Conservation (phyloP, 1,139 yeast genomes). For the Saccharomyces hybrid region DNA sequence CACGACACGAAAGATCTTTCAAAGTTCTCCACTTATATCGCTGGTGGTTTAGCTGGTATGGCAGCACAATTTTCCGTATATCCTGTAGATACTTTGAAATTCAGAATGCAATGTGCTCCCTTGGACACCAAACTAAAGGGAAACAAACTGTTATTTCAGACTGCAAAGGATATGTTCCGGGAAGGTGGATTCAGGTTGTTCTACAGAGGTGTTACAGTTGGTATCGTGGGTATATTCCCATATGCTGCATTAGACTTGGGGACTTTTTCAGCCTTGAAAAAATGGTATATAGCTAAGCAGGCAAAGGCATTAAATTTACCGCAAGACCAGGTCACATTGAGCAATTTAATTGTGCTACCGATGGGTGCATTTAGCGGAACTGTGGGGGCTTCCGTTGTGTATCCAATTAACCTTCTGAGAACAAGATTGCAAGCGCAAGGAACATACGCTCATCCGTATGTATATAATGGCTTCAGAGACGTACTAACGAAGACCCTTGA, state of each 20-base stretch:
- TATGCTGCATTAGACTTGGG: constrained; percentile 95
- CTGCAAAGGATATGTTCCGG: constrained; percentile 67
- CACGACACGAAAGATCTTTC: constrained; percentile 67
- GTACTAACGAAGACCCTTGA: constrained; percentile 67
- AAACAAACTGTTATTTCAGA: constrained; percentile 49
- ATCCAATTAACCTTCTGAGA: constrained; percentile 82
- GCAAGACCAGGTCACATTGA: constrained; percentile 61
- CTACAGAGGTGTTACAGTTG: constrained; percentile 82
- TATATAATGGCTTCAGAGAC: constrained; percentile 75
- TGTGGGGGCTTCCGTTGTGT: constrained; percentile 91
- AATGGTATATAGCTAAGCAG: constrained; percentile 59
- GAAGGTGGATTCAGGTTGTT: constrained; percentile 76
- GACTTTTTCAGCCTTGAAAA: constrained; percentile 79
- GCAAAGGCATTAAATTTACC: constrained; percentile 46
- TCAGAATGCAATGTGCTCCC: constrained; percentile 72
- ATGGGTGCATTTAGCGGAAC: constrained; percentile 95
- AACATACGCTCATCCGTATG: constrained; percentile 88
- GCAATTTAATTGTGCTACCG: constrained; percentile 72
- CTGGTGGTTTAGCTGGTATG: constrained; percentile 97
- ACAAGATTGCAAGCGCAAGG: constrained; percentile 97
- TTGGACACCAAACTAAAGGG: constrained; percentile 55
- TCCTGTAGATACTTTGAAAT: constrained; percentile 93
- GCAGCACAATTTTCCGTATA: constrained; percentile 86
- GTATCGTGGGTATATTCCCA: constrained; percentile 91
- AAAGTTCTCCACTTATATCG: constrained; percentile 68